Evolutionary conservation across 768 basidiomycete genomes (phyloP).

Genomic region (Pisolithus microcarpus): DNA sequence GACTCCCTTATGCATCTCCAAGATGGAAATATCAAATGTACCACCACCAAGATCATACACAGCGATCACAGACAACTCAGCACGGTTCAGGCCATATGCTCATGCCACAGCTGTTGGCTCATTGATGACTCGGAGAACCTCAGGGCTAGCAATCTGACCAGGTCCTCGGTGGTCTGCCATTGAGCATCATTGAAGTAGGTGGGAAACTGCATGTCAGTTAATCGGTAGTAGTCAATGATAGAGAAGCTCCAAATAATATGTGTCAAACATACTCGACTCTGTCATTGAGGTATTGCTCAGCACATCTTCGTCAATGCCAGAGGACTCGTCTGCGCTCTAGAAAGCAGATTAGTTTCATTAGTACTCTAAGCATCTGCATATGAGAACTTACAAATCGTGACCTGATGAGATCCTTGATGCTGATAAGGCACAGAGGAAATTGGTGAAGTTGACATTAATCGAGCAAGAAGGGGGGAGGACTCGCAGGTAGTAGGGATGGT

Average conservation of each 20-base stretch:
- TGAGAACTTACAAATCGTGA: too few relatives aligned
- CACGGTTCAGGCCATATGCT: constrained; percentile 39
- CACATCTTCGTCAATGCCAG: constrained; percentile 89
- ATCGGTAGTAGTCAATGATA: not conserved
- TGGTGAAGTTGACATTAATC: too few relatives aligned
- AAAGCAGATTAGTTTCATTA: too few relatives aligned
- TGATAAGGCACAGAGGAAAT: too few relatives aligned
- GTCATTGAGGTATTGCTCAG: constrained; percentile 88
- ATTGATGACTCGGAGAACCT: constrained; percentile 89
- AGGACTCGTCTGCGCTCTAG: too few relatives aligned
- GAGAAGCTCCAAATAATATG: not conserved
- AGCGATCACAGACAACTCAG: constrained; percentile 32
- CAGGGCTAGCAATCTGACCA: constrained; percentile 94
- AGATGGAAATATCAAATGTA: constrained; percentile 81
- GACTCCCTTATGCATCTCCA: constrained; percentile 99
- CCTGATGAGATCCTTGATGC: too few relatives aligned
- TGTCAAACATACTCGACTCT: constrained; percentile 73
- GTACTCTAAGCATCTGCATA: too few relatives aligned
- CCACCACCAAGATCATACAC: too few relatives aligned
- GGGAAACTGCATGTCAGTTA: constrained; percentile 82
- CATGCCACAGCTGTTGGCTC: too few relatives aligned
- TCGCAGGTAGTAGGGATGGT: too few relatives aligned
- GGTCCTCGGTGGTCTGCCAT: constrained; percentile 97
- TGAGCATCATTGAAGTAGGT: constrained; percentile 99
- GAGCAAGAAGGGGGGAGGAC: too few relatives aligned